These are phyloP conservation scores for Ophiobolus disseminans DNA, from an alignment of 2,329 filamentous ascomycete species.

Conservation along the genomic window DNA sequence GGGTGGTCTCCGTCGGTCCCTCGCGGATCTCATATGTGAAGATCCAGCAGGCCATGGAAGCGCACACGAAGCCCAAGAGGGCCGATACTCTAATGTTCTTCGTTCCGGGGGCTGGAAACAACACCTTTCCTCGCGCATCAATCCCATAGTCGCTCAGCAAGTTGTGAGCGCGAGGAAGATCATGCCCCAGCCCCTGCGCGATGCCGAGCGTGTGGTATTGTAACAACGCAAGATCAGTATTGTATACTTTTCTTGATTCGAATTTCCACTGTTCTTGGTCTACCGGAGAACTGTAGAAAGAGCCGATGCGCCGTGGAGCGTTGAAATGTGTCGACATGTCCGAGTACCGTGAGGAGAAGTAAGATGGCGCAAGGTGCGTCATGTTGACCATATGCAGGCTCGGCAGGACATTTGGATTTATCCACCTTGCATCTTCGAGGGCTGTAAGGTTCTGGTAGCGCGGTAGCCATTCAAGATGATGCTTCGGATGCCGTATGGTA, in stretches of 20 bases:
- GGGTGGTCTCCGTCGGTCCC: neutral
- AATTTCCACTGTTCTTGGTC: constrained; percentile 19
- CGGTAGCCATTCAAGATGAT: constrained; percentile 8
- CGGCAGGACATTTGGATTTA: constrained; percentile 1
- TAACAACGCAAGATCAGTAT: constrained; percentile 10
- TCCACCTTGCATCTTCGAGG: constrained; percentile 5
- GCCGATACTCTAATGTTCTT: constrained; percentile 2
- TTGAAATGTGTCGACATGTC: constrained; percentile 11
- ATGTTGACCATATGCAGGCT: constrained; percentile 20
- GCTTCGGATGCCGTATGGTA: constrained; percentile 9
- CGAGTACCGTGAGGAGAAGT: constrained; percentile 9
- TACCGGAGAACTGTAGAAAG: constrained; percentile 12
- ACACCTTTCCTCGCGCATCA: constrained; percentile 5
- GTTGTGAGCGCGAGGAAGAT: constrained; percentile 10
- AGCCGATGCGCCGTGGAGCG: constrained; percentile 10
- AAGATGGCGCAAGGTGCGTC: constrained; percentile 11
- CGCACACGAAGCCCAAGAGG: neutral
- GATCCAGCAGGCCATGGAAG: neutral
- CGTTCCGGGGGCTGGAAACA: constrained; percentile 2
- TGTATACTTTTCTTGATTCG: constrained; percentile 12
- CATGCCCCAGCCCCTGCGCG: constrained; percentile 14
- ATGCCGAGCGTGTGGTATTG: constrained; percentile 13
- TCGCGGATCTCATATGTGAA: neutral
- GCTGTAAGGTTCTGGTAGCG: constrained; percentile 13
- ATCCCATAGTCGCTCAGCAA: neutral